phyloP scores from a whole-genome alignment of 768 basidiomycete genomes.

The Russula sp. region DNA sequence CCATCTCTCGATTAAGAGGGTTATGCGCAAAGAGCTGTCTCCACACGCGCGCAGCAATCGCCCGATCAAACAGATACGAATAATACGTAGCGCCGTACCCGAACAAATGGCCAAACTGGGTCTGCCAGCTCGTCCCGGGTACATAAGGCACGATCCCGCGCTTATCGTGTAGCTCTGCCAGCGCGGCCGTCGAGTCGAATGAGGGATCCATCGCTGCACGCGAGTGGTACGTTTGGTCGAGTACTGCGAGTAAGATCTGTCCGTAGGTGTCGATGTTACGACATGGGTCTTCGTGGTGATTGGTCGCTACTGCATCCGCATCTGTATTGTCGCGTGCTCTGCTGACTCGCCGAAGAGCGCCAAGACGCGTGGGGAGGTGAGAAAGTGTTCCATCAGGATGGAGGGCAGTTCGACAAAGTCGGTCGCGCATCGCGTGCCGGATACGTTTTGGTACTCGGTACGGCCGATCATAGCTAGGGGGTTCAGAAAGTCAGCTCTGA shows the following conservation, averaged over 20 bases:
- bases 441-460: slow-evolving; percentile 96
- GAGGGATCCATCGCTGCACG: slow-evolving; percentile 47
- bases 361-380: slow-evolving; percentile 78
- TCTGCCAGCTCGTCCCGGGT: slow-evolving; percentile 86
- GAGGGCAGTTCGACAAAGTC: slow-evolving; percentile 98
- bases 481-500: neutral
- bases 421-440: slow-evolving; percentile 95
- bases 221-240: slow-evolving; percentile 93
- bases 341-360: slow-evolving; percentile 66
- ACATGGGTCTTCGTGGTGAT: slow-evolving; percentile 73
- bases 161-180: slow-evolving; percentile 58
- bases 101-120: slow-evolving; percentile 92
- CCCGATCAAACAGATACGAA: slow-evolving; percentile 93
- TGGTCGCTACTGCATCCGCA: slow-evolving; percentile 50
- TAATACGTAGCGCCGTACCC: slow-evolving; percentile 99
- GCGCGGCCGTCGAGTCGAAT: slow-evolving; percentile 72
- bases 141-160: slow-evolving; percentile 84
- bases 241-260: slow-evolving; percentile 82
- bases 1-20: slow-evolving; percentile 67
- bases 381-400: slow-evolving; percentile 98
- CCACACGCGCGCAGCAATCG: slow-evolving; percentile 94
- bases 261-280: slow-evolving; percentile 84
- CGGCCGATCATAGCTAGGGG: slow-evolving; percentile 90
- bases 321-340: slow-evolving; percentile 38
- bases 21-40: slow-evolving; percentile 62